Evolutionary conservation across 108 stramenopile genomes (phyloP).

Genomic region (Pseudonitzschia pungens): DNA sequence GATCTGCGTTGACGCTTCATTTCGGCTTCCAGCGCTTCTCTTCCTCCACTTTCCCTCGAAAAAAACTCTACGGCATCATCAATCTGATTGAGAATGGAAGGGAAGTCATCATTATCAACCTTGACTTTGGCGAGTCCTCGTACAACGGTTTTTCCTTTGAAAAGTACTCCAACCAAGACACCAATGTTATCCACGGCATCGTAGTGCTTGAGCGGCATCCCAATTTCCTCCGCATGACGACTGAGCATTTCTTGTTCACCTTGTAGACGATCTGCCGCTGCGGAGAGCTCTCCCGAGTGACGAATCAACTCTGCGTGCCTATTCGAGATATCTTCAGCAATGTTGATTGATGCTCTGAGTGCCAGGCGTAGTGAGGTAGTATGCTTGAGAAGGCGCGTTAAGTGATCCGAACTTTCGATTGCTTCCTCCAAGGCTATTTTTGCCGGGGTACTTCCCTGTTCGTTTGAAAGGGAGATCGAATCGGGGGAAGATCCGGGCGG

Average conservation of each 20-base stretch:
- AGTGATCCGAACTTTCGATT: slow-evolving; percentile 39
- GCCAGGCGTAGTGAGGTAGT: slow-evolving; percentile 67
- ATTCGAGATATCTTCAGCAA: slow-evolving; percentile 73
- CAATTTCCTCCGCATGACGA: slow-evolving; percentile 80
- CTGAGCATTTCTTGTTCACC: slow-evolving; percentile 68
- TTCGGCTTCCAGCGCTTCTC: slow-evolving; percentile 46
- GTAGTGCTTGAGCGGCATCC: slow-evolving; percentile 81
- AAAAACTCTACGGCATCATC: slow-evolving; percentile 83
- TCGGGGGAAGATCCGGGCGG: slow-evolving; percentile 45
- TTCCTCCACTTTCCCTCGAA: slow-evolving; percentile 58
- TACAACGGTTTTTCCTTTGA: slow-evolving; percentile 62
- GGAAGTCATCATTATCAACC: slow-evolving; percentile 80
- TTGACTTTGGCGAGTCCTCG: slow-evolving; percentile 75
- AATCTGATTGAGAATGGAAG: slow-evolving; percentile 58
- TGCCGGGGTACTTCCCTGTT: slow-evolving; percentile 21
- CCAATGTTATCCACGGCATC: slow-evolving; percentile 85
- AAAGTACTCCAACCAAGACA: slow-evolving; percentile 70
- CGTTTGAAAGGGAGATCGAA: slow-evolving; percentile 11
- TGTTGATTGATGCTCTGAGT: slow-evolving; percentile 67
- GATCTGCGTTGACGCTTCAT: slow-evolving; percentile 21
- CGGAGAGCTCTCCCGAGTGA: slow-evolving; percentile 82
- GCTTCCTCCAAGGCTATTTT: slow-evolving; percentile 42
- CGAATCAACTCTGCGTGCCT: slow-evolving; percentile 78
- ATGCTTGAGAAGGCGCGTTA: slow-evolving; percentile 58
- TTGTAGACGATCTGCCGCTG: slow-evolving; percentile 88